Base-by-base conservation (phyloP, 306 rosid genomes). In the Quercus mongolica region DNA sequence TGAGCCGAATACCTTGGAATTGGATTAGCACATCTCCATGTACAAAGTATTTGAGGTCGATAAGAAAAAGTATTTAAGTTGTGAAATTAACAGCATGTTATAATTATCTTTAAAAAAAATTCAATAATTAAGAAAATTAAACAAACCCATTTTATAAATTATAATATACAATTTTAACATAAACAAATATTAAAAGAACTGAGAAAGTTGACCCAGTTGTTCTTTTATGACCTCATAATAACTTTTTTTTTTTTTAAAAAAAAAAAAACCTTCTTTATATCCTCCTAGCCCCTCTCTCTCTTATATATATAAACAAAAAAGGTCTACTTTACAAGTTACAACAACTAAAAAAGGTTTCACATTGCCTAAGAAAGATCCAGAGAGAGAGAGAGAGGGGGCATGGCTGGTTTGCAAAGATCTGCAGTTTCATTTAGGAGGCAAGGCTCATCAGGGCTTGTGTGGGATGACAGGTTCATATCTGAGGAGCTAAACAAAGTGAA, bases 361-460 rank as follows among this genome's bases (percentile, higher is more conserved):
- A 68, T 35, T 35, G 25, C 17, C 55, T 63, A 13, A 57, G 77
- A 73, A 76, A 63, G 57, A 69, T 78, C 78, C 54, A 79, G 20
- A 74, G 7, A 70, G 75, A 76, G 62, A 79, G 81, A 68, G 3
- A 28, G 51, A 21, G 65, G 18, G 11, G 62, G 74, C 51, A 93
- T 92, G 98, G 96, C 86, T 52, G 94, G 97, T 54, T 74, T 94
- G 71, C 93, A 89, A 85, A 94, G 98, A 92, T 94, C 98, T 56
- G 88, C 73, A 3, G 80, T 85, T 8, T 94, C 97, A 20, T 94
- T 94, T 85, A 85, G 97, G 75, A 88, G 98, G 56, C 94, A 91
- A 59, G 98, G 98, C 57, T 94, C 98, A 4, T 94, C 98, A 1
- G 98, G 98, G 4, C 78, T 88, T 21, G 90, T 94, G 25, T 94